Evolutionary conservation across 352 stramenopile genomes (phyloP), one percentile per base, ranked within the genome.

Genomic region (Phytophthora rubi): DNA sequence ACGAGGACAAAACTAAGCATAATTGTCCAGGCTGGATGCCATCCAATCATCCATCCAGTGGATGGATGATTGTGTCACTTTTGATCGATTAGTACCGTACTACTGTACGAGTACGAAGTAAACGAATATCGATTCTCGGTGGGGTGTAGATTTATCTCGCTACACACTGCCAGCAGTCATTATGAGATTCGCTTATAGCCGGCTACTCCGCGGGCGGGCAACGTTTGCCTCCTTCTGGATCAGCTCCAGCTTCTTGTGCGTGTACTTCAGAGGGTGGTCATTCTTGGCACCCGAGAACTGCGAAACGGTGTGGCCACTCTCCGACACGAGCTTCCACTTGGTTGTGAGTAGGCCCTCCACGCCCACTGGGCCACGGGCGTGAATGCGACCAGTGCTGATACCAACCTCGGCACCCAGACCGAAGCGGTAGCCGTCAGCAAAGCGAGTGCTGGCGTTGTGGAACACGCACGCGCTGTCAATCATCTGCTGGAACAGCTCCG

Each of bases 381-480:
- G 97, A 74, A 99, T 99, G 28, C 96, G 83, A 58, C 97, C 97
- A 15, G 98, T 99, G 44, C 91, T 98, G 66, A 99, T 99, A 12
- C 98, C 98, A 39, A 99, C 96, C 79, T 99, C 98, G 2, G 96
- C 98, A 67, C 98, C 98, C 15, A 99, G 81, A 16, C 98, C 98
- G 83, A 99, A 99, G 28, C 97, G 89, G 76, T 97, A 99, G 23
- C 98, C 98, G 82, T 99, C 97, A 21, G 97, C 94, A 67, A 95
- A 96, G 16, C 94, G 90, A 54, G 97, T 99, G 49, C 94, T 99
- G 33, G 95, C 96, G 75, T 99, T 99, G 83, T 99, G 96, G 85
- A 99, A 99, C 23, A 99, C 97, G 73, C 96, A 99, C 21, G 97
- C 97, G 49, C 93, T 98, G 89, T 99, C 97, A 12, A 99, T 88